Conservation (phyloP, 345 rosid species). For the Melaleuca quinquenervia region DNA sequence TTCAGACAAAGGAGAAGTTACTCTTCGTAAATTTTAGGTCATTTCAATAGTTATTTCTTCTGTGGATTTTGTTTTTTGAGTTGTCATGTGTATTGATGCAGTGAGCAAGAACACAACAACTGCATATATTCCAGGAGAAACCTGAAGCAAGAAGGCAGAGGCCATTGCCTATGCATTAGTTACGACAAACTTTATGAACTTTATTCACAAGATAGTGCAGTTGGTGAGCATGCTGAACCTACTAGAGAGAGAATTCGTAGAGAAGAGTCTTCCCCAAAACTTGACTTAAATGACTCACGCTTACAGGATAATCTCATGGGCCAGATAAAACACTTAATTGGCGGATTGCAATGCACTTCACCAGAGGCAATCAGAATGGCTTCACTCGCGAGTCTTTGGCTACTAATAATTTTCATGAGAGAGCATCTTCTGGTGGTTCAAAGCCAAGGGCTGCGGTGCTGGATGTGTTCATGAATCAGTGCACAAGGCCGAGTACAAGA, state of each 20-base stretch:
- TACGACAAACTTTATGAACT: neutral
- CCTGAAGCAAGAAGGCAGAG: neutral
- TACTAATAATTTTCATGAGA: neutral
- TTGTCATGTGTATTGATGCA: neutral
- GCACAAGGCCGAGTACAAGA: neutral
- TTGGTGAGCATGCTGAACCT: neutral
- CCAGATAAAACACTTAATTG: neutral
- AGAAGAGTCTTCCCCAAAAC: neutral
- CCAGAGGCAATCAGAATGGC: neutral
- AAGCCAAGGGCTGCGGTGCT: neutral
- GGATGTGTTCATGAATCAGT: neutral
- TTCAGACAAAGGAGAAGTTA: neutral
- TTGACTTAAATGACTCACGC: neutral
- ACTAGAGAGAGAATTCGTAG: neutral
- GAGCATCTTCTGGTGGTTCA: neutral
- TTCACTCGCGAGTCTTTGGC: neutral
- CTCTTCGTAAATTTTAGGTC: neutral
- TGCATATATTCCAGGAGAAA: neutral
- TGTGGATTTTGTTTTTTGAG: neutral
- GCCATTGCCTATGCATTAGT: neutral
- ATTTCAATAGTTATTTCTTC: neutral
- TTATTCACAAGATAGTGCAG: neutral
- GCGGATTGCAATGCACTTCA: neutral
- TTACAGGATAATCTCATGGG: neutral
- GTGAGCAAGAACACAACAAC: neutral